Evolutionary conservation across 331 rosid species (phyloP).

Genomic region (Arachis monticola): DNA sequence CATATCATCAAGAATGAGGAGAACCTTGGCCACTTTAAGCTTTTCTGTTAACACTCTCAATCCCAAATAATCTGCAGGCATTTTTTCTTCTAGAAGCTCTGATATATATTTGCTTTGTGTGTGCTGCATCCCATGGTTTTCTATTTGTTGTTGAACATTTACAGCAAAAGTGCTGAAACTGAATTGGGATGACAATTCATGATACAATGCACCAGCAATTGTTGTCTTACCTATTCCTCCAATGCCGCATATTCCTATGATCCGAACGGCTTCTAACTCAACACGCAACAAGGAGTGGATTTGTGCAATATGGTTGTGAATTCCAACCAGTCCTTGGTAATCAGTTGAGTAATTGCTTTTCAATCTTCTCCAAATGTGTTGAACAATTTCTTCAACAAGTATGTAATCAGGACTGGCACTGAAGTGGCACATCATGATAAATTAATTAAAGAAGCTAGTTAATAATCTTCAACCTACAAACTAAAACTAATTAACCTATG

Average conservation of each 20-base stretch:
- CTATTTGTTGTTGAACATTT: neutral
- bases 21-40: conserved; percentile 17
- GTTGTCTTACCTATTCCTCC: conserved; percentile 44
- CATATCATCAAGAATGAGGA: conserved; percentile 41
- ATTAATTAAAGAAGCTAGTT: neutral
- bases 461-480: neutral
- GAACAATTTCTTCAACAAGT: conserved; percentile 25
- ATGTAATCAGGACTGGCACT: conserved; percentile 10
- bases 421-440: neutral
- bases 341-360: neutral
- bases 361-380: conserved; percentile 29
- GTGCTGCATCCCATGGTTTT: neutral
- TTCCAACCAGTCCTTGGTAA: conserved; percentile 34
- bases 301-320: conserved; percentile 21
- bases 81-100: neutral
- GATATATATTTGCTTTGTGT: conserved; percentile 1
- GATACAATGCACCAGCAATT: conserved; percentile 13
- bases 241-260: conserved; percentile 41
- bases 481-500: neutral
- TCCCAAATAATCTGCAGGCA: neutral
- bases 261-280: conserved; percentile 24
- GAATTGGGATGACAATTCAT: neutral
- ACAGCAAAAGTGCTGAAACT: neutral
- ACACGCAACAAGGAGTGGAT: conserved; percentile 13
- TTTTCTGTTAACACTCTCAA: conserved; percentile 2